Evolutionary conservation across 2,329 filamentous ascomycete genomes (phyloP), one percentile per base, ranked within the genome.

Genomic region (Cadophora malorum): DNA sequence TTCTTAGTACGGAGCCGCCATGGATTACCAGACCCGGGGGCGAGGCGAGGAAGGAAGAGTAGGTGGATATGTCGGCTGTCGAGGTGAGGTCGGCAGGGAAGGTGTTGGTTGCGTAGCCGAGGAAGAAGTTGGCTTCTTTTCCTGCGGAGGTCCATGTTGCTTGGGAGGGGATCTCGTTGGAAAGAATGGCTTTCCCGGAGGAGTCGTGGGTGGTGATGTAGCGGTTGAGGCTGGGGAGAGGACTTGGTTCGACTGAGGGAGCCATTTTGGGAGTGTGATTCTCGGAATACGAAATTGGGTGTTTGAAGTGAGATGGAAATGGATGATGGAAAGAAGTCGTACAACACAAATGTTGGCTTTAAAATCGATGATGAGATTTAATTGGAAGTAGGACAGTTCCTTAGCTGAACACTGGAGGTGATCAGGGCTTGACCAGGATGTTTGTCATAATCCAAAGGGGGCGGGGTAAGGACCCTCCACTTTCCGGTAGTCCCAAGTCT

Each of bases 161-260:
- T 8, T 41, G 45, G 9, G 58, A 33, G 1, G 72, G 45, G 19
- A 75, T 66, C 5, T 62, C 58, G 0, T 59, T n/a, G 8, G 69
- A 63, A 3, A 75, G 33, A 16, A 74, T 64, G n/a, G 73, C 72
- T 66, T 73, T 73, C 3, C 74, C 72, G 5, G 58, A 60, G 9
- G 52, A 19, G 23, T 74, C 52, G 49, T 69, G 64, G 25, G 70
- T 68, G 19, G 74, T 75, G 35, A 75, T 74, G 62, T 72, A 71
- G n/a, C 74, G 69, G 10, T 70, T 67, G 28, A 72, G 55, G 10
- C 67, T 63, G 19, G 71, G 72, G 21, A 75, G 73, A 16, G 56
- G 35, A 28, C 56, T 60, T 45, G 56, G n/a, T 60, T 60, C 56
- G n/a, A 60, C 35, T 5, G 16, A 41, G n/a, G 56, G 23, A 4